Evolutionary conservation across 352 stramenopile genomes (phyloP), one percentile per base, ranked within the genome.

Genomic region (Globisporangium sylvaticum): DNA sequence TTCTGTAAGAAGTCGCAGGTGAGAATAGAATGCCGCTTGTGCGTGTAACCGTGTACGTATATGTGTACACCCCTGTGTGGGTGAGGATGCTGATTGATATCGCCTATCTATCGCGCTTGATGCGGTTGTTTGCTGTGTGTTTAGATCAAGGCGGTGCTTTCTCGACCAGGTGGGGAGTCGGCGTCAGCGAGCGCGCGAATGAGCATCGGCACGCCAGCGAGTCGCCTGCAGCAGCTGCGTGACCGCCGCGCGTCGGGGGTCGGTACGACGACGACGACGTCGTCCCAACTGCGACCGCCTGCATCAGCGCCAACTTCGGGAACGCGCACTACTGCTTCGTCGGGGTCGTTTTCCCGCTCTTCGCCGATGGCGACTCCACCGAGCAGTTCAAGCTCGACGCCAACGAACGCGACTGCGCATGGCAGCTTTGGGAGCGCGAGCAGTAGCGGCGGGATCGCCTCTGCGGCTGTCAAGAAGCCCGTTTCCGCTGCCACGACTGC

Each of bases 1-100:
- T 95, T 95, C 63, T 80, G 90, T 34, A 91, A 89, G 72, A 80
- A 74, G 55, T 62, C 76, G 37, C 76, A 83, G 66, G 69, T 50
- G 42, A 50, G 42, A 50, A 24, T 8, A 24, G 1, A 5, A 6
- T 24, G 18, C 18, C 24, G 39, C 2, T 3, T 50, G 15, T 50
- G 20, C 80, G 10, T 37, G 62, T 39, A 7, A 29, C 7, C 12
- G 6, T 52, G 32, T 24, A 8, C 32, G 2, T 50, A 32, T 46
- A 56, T 57, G 3, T 25, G 2, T 24, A 7, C 24, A 29, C 48
- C 9, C 27, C 2, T 50, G 20, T 18, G 37, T 7, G 31, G 12
- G n/a, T 3, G n/a, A 29, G 27, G 2, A 4, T 32, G 18, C 8
- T 24, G 18, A 39, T 42, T 59, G 8, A 15, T 32, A 37, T 37